Evolutionary conservation across 306 rosid genomes (phyloP), one percentile per base, ranked within the genome.

Genomic region (Trifolium repens): DNA sequence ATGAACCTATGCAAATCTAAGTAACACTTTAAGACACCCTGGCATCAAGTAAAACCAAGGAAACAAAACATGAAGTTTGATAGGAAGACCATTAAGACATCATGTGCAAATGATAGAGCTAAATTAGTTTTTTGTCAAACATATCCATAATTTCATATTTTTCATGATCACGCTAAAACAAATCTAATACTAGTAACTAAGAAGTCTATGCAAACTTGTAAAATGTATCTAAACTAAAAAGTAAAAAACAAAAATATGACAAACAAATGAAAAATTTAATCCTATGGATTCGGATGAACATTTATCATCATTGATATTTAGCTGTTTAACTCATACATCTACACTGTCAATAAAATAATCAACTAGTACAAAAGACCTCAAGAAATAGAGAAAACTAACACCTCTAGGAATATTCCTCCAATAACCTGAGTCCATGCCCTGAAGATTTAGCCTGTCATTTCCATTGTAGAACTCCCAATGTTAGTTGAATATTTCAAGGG

Each of bases 321-420:
- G 26, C 6, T 67, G 58, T 9, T 53, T 13, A 66, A 66, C 63
- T 44, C 74, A 64, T 52, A 17, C 69, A 71, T 24, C n/a, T 73
- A 3, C 69, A 30, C 69, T 12, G 9, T 27, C 62, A 4, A 24
- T 17, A 19, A 67, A 64, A 44, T 58, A 44, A 63, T 42, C 50
- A 66, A 40, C 17, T 19, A 44, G 72, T n/a, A 30, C 47, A 78
- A 35, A 5, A 78, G 7, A 39, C 52, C 71, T 60, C 55, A 15
- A 71, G 65, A 71, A 78, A 58, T 46, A 43, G 10, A 58, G 39
- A 44, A 44, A 59, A 15, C 37, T 8, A 50, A 62, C 72, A 50
- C 16, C 62, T 15, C 39, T 8, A 2, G 66, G 46, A 42, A 39
- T 24, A 16, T 50, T 61, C 15, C 42, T 17, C 72, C 58, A 30